A percentile compares a stretch with the other conserved stretches of the same genome.
Conservation (phyloP, 805 yeast genomes). For the Crinitomyces ghanaensis region DNA sequence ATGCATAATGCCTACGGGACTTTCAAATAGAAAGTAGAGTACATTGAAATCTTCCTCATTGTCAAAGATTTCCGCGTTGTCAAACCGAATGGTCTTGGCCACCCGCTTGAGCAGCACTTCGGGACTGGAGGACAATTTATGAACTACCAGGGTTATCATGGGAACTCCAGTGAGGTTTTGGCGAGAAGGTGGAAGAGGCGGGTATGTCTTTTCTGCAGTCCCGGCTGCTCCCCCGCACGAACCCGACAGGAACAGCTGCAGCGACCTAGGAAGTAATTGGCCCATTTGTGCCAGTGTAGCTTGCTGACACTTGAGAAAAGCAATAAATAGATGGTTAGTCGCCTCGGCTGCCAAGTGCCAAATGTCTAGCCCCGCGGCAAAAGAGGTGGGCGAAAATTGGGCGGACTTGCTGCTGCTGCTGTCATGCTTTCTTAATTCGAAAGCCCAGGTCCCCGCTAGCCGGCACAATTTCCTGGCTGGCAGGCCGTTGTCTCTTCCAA, state of each 20-base stretch:
- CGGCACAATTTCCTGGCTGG: slow-evolving; percentile 71
- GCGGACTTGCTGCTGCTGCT: too few relatives aligned
- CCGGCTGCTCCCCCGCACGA: slow-evolving; percentile 27
- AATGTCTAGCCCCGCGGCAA: slow-evolving; percentile 57
- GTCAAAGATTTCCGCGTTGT: slow-evolving; percentile 55
- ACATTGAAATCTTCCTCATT: slow-evolving; percentile 71
- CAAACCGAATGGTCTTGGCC: slow-evolving; percentile 51
- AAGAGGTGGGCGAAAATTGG: slow-evolving; percentile 30
- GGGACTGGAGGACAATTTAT: slow-evolving; percentile 34
- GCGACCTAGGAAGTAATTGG: slow-evolving; percentile 42
- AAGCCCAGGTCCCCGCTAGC: slow-evolving; percentile 86
- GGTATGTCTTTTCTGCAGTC: slow-evolving; percentile 39
- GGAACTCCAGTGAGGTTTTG: slow-evolving; percentile 46
- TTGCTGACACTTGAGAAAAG: slow-evolving; percentile 71
- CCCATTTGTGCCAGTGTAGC: slow-evolving; percentile 39
- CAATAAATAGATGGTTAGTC: slow-evolving; percentile 62
- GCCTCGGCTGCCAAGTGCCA: slow-evolving; percentile 84
- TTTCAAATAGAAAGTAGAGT: slow-evolving; percentile 55
- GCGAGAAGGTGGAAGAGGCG: slow-evolving; percentile 42
- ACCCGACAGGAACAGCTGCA: slow-evolving; percentile 53
- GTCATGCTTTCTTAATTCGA: slow-evolving; percentile 36
- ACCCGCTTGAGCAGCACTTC: slow-evolving; percentile 50
- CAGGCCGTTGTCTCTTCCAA: slow-evolving; percentile 65
- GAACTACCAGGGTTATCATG: slow-evolving; percentile 45
- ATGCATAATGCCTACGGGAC: slow-evolving; percentile 37